These are phyloP conservation scores for Syzygium syzygioides DNA, from an alignment of 441 rosid genomes.

Conservation along the genomic window DNA sequence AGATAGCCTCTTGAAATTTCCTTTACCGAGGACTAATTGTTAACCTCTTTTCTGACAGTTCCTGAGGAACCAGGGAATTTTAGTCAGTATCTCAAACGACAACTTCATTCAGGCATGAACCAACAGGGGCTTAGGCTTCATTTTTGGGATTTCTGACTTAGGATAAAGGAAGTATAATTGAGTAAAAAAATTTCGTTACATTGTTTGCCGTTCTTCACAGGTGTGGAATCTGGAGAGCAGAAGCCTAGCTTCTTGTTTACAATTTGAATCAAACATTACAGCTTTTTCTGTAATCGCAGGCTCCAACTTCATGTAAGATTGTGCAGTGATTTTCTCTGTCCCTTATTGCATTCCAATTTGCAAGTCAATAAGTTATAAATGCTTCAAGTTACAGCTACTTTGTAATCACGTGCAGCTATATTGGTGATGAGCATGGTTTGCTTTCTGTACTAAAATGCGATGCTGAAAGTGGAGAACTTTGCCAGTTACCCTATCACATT, in stretches of 20 bases:
- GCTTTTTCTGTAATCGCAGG: conserved; percentile 51
- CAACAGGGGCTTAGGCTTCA: background rate
- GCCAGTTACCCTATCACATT: conserved; percentile 40
- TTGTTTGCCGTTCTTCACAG: conserved; percentile 22
- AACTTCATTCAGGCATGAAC: conserved; percentile 51
- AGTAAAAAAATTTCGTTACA: background rate
- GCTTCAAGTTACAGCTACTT: conserved; percentile 3
- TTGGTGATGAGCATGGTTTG: conserved; percentile 53
- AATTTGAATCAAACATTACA: conserved; percentile 54
- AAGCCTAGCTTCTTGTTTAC: conserved; percentile 29
- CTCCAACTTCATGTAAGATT: conserved; percentile 48
- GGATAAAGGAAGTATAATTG: background rate
- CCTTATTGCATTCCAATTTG: background rate
- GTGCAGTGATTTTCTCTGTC: background rate
- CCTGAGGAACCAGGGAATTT: conserved; percentile 48
- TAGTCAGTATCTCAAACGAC: conserved; percentile 45
- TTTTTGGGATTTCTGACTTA: background rate
- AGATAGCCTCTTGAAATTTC: background rate
- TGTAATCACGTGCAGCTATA: conserved; percentile 25
- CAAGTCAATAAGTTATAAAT: background rate
- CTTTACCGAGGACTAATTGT: conserved; percentile 1
- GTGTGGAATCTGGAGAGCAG: conserved; percentile 58
- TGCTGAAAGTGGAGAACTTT: conserved; percentile 32
- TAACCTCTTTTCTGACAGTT: conserved; percentile 40
- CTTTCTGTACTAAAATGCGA: conserved; percentile 47